These are phyloP conservation scores for Gliomastix tumulicola DNA, from an alignment of 2,329 filamentous ascomycete genomes.

Conservation along the genomic window DNA sequence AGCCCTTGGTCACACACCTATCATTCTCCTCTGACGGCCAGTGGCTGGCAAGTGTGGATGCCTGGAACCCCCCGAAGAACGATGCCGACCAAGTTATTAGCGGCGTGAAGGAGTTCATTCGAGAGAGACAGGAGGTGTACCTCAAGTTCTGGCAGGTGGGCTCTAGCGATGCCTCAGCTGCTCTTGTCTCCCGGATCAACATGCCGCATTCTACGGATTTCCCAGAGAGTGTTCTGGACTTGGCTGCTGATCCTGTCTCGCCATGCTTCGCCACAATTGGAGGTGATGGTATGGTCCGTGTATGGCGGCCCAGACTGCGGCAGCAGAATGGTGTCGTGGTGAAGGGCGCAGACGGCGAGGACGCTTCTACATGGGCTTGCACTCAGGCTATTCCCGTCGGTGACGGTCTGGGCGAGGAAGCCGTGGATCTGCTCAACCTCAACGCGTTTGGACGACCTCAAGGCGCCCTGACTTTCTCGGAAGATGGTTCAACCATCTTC, in stretches of 20 bases:
- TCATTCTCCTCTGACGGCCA: conserved; percentile 72
- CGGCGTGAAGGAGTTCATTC: conserved; percentile 34
- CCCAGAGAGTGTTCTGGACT: conserved; percentile 58
- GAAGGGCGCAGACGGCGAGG: conserved; percentile 49
- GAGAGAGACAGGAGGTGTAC: conserved; percentile 62
- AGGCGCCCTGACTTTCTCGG: conserved; percentile 69
- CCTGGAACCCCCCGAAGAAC: conserved; percentile 70
- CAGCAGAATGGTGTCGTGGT: conserved; percentile 61
- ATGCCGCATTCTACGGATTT: conserved; percentile 62
- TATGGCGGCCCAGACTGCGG: conserved; percentile 73
- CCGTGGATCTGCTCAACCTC: conserved; percentile 16
- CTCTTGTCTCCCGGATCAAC: conserved; percentile 77
- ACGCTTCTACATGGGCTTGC: conserved; percentile 69
- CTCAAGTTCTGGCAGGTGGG: conserved; percentile 85
- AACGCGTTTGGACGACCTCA: conserved; percentile 29
- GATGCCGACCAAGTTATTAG: conserved; percentile 49
- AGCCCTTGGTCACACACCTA: conserved; percentile 72
- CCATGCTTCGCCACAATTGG: conserved; percentile 80
- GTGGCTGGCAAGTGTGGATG: conserved; percentile 89
- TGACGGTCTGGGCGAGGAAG: conserved; percentile 36
- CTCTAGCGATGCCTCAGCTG: conserved; percentile 51
- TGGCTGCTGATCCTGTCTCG: conserved; percentile 63
- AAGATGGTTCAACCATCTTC: conserved; percentile 79
- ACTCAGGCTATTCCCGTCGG: conserved; percentile 50
- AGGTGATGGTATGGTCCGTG: conserved; percentile 66